Conservation (phyloP, 2,329 filamentous ascomycete genomes). For the Ambrosiella cleistominuta region DNA sequence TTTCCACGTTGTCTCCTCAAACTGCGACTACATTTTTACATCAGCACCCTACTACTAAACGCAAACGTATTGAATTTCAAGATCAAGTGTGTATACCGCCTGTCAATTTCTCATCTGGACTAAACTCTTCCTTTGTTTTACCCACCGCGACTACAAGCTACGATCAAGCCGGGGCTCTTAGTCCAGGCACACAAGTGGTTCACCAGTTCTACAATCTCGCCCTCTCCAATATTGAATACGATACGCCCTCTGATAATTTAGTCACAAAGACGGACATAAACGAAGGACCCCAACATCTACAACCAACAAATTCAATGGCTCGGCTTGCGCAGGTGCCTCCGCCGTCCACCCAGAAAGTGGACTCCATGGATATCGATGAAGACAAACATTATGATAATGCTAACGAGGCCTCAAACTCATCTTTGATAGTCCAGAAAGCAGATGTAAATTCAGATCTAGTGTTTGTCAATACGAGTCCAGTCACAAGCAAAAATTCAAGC, state of each 20-base stretch:
- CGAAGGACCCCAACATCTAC: not conserved
- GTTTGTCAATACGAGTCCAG: too few species aligned
- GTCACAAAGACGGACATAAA: not conserved
- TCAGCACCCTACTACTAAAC: conserved; percentile 3
- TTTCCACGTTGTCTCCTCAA: not conserved
- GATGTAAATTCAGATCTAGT: too few species aligned
- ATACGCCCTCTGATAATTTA: not conserved
- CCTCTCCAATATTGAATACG: conserved; percentile 2
- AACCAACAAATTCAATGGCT: conserved; percentile 5
- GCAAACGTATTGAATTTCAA: conserved; percentile 2
- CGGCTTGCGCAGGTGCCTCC: conserved; percentile 7
- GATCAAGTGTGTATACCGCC: conserved; percentile 7
- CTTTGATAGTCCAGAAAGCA: too few species aligned
- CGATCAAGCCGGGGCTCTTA: not conserved
- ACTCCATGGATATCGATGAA: conserved; percentile 10
- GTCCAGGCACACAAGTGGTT: conserved; percentile 9
- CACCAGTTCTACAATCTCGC: conserved; percentile 9
- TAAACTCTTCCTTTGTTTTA: conserved; percentile 6
- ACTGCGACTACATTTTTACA: not conserved
- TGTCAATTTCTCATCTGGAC: conserved; percentile 1
- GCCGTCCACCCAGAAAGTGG: not conserved
- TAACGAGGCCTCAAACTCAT: too few species aligned
- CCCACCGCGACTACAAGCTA: conserved; percentile 5
- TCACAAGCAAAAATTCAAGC: not conserved
- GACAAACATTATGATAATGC: not conserved